A percentile compares a stretch with the other conserved stretches of the same genome.
phyloP scores from a whole-genome alignment of 106 monocot species.

The Ottelia alismoides region DNA sequence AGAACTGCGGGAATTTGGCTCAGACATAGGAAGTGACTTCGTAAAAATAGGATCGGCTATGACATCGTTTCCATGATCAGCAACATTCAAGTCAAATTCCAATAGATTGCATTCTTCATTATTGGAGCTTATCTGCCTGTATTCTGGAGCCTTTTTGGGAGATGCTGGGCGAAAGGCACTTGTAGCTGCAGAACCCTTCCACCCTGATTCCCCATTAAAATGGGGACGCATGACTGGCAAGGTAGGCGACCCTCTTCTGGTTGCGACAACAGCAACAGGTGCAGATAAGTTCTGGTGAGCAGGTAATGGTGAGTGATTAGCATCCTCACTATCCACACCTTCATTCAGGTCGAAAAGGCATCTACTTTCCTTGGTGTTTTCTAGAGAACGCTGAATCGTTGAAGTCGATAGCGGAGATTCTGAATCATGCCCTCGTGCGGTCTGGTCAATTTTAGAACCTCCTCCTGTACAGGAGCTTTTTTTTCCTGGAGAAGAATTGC shows the following conservation, averaged over 20 bases:
- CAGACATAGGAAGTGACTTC: constrained; percentile 11
- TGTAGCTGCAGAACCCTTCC: constrained; percentile 12
- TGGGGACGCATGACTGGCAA: background rate
- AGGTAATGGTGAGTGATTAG: background rate
- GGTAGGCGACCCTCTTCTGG: constrained; percentile 5
- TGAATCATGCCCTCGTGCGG: too few species aligned
- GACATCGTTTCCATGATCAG: constrained; percentile 25
- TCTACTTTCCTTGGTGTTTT: background rate
- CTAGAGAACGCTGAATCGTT: constrained; percentile 2
- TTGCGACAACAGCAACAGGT: constrained; percentile 6
- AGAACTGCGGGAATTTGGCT: constrained; percentile 25
- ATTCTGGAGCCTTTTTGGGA: constrained; percentile 29
- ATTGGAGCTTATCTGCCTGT: constrained; percentile 19
- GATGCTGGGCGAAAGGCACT: constrained; percentile 16
- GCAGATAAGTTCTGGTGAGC: constrained; percentile 2
- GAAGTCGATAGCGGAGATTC: background rate
- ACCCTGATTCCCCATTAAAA: constrained; percentile 8
- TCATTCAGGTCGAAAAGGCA: constrained; percentile 14
- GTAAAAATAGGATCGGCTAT: constrained; percentile 1
- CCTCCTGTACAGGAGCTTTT: too few species aligned
- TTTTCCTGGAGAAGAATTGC: too few species aligned
- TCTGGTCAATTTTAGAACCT: too few species aligned
- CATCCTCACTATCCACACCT: constrained; percentile 1
- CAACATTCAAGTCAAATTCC: constrained; percentile 57
- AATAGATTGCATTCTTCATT: constrained; percentile 26